Conservation (phyloP, 768 basidiomycete genomes). For the Xerocomus spinulosus region DNA sequence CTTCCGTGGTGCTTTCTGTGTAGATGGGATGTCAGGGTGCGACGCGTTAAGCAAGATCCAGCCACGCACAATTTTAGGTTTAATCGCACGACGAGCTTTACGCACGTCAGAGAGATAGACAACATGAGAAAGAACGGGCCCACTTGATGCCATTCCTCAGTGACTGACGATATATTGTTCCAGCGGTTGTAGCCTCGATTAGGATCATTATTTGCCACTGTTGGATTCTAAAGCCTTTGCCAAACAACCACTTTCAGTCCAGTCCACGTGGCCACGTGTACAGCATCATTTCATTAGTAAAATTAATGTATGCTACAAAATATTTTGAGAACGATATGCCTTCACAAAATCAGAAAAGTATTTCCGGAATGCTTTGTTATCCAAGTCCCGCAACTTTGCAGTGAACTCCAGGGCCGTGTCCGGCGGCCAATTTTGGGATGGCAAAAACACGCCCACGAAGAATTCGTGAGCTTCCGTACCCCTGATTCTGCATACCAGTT, state of each 20-base stretch:
- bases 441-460: slow-evolving; percentile 74
- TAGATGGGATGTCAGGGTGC: slow-evolving; percentile 16
- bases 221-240: slow-evolving; percentile 32
- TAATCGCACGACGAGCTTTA: slow-evolving; percentile 31
- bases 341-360: slow-evolving; percentile 84
- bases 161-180: slow-evolving; percentile 10
- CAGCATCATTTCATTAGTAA: slow-evolving; percentile 1
- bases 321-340: slow-evolving; percentile 51
- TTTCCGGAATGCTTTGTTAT: slow-evolving; percentile 74
- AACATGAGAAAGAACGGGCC: slow-evolving; percentile 6
- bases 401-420: slow-evolving; percentile 75
- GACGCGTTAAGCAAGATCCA: slow-evolving; percentile 16
- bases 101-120: slow-evolving; percentile 11
- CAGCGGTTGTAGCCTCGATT: slow-evolving; percentile 15
- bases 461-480: slow-evolving; percentile 81
- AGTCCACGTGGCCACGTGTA: too few relatives aligned
- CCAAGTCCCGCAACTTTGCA: slow-evolving; percentile 67
- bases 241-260: slow-evolving; percentile 21
- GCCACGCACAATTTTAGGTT: slow-evolving; percentile 40
- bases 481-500: slow-evolving; percentile 69
- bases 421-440: slow-evolving; percentile 82
- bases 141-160: slow-evolving; percentile 29
- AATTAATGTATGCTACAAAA: slow-evolving; percentile 41
- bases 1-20: slow-evolving; percentile 45
- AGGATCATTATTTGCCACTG: slow-evolving; percentile 27